These are phyloP conservation scores for Apiotrichum montevideense DNA, from an alignment of 1,284 basidiomycete species.

Conservation along the genomic window DNA sequence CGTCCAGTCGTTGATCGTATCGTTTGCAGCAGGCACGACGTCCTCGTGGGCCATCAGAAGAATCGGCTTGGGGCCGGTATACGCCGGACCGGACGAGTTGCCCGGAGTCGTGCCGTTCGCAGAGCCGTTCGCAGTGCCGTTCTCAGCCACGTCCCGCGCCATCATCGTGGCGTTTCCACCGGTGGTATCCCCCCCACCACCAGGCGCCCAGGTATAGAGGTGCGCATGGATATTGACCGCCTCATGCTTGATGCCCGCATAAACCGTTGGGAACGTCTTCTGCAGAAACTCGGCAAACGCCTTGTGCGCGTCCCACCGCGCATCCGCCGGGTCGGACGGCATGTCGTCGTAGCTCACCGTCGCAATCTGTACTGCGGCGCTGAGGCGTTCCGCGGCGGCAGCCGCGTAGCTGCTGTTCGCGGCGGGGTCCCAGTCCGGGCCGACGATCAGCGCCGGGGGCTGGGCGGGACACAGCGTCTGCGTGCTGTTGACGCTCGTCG, in stretches of 20 bases:
- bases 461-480: constrained; percentile 29
- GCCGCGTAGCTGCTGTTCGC: constrained; percentile 31
- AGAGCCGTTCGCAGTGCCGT: no score
- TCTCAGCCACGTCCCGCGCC: no score
- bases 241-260: constrained; percentile 41
- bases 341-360: constrained; percentile 48
- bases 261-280: constrained; percentile 43
- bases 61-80: neutral
- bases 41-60: neutral
- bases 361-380: constrained; percentile 42
- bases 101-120: constrained; percentile 16
- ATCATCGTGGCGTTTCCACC: constrained; percentile 20
- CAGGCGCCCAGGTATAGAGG: constrained; percentile 47
- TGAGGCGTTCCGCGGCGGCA: constrained; percentile 36
- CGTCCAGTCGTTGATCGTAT: constrained; percentile 49
- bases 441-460: constrained; percentile 28
- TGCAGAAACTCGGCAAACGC: constrained; percentile 45
- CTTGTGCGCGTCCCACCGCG: constrained; percentile 41
- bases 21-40: constrained; percentile 50
- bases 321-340: constrained; percentile 34
- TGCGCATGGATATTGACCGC: constrained; percentile 47
- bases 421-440: constrained; percentile 34
- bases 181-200: constrained; percentile 30
- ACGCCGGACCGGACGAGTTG: constrained; percentile 38
- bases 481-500: no score